Evolutionary conservation across 148 eudicot genomes (phyloP), one percentile per base, ranked within the genome.

Genomic region (Rhododendron williamsianum): DNA sequence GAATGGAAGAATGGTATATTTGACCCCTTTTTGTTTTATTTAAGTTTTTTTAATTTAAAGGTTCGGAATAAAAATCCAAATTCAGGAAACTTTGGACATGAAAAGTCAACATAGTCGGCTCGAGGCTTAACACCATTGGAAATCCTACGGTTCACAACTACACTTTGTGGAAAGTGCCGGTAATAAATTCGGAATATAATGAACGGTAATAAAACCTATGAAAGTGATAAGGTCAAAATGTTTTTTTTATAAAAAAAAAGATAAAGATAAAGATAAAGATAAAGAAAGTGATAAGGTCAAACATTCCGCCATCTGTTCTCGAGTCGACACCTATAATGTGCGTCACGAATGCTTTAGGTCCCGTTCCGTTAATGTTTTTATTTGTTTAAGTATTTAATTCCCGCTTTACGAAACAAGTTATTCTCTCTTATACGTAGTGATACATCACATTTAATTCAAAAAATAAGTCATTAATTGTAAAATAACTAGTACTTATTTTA

Each of bases 401-500:
- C 0, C 0, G 1, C 6, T 41, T 41, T 41, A 41, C 1, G 1
- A 41, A 0, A 41, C 0, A 41, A 5, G 45, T 41, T 0, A 41
- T 41, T 41, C 1, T 41, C 7, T 6, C 30, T 30, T 0, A 30
- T 30, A 30, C 0, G 30, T 30, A 30, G 30, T 30, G 6, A 41
- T 0, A 41, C 1, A 41, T 41, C 7, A 41, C 7, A 41, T 41
- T 41, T 41, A 41, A 41, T 6, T 41, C 7, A 0, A 41, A 41
- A 41, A 41, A 6, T 41, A 41, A 41, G 45, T 41, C 0, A 0
- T 41, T 6, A 6, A 41, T 41, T 41, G 0, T 6, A 41, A 41
- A 1, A 41, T 5, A 41, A 33, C 35, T 1, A 41, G 45, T 41
- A 41, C 45, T 41, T 41, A 6, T 41, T 6, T 6, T 41, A 41